Evolutionary conservation across 1,139 yeast genomes (phyloP), one percentile per base, ranked within the genome.

Genomic region (Geotrichum siamense): DNA sequence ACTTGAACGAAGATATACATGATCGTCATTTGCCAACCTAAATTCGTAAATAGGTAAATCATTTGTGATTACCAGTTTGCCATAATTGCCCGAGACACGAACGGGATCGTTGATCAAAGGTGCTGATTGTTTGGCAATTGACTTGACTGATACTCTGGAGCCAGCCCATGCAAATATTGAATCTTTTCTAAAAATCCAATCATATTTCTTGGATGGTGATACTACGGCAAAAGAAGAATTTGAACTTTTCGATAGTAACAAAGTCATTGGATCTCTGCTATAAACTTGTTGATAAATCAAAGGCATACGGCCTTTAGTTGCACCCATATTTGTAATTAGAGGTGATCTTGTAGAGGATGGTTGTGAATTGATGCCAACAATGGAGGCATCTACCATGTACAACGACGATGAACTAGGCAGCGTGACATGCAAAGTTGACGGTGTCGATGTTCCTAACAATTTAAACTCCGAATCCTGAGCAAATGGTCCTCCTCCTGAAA

Each of bases 401-500:
- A 42, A 26, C 1, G 31, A 13, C 2, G 38, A 23, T 6, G 45
- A 38, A 22, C 45, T 38, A 1, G 45, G 45, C 4, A 42, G 38
- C 19, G 41, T 37, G 12, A 42, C 45, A 32, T 38, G 41, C n/a
- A 42, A 35, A 12, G 38, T 36, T 10, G 27, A 25, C 3, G 38
- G 23, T 23, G 27, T 31, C 3, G 38, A 17, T 19, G 38, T 17
- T 12, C 45, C 45, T n/a, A 42, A 26, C 3, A 42, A 33, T 19
- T 37, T 27, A 22, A 42, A 37, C 15, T 23, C 34, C 10, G 45
- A 41, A n/a, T 25, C 32, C 12, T 23, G 28, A 5, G 45, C 38
- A 19, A 42, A 42, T 6, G 45, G 45, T 9, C 45, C 45, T 3
- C 41, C 27, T 10, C 45, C 45, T 5, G 45, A 42, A 6, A 42